phyloP scores from a whole-genome alignment of 2,329 filamentous ascomycete genomes.

The Chlorencoelia australis region DNA sequence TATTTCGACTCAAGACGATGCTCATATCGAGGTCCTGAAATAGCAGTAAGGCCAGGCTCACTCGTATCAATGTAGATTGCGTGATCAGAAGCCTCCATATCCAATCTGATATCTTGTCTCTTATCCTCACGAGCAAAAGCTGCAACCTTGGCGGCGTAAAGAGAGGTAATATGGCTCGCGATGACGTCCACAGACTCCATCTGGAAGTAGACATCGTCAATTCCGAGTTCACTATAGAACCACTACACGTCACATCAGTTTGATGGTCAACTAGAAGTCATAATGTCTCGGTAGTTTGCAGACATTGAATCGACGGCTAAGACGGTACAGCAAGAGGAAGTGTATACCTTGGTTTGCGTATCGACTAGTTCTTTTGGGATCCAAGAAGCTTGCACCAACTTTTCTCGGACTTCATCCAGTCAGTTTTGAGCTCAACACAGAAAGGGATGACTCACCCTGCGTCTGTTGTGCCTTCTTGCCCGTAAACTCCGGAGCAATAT shows the following conservation, averaged over 20 bases:
- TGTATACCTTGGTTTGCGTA: too few species aligned
- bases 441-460: slow-evolving; percentile 17
- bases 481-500: slow-evolving; percentile 87
- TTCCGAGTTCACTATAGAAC: slow-evolving; percentile 97
- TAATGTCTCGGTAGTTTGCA: too few species aligned
- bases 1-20: slow-evolving; percentile 92
- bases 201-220: slow-evolving; percentile 97
- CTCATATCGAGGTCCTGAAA: slow-evolving; percentile 83
- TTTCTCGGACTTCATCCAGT: slow-evolving; percentile 44
- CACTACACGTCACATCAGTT: too few species aligned
- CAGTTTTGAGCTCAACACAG: slow-evolving; percentile 3
- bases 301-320: too few species aligned
- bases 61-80: slow-evolving; percentile 99
- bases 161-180: slow-evolving; percentile 85
- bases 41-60: slow-evolving; percentile 68
- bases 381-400: slow-evolving; percentile 65
- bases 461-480: slow-evolving; percentile 72
- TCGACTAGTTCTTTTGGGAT: slow-evolving; percentile 77
- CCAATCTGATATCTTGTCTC: slow-evolving; percentile 83
- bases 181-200: slow-evolving; percentile 81
- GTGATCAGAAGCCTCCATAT: slow-evolving; percentile 91
- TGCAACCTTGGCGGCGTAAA: slow-evolving; percentile 94
- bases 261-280: too few species aligned
- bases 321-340: too few species aligned
- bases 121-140: slow-evolving; percentile 90